phyloP scores from a whole-genome alignment of 768 basidiomycete species.

The Termitomyces sp. region DNA sequence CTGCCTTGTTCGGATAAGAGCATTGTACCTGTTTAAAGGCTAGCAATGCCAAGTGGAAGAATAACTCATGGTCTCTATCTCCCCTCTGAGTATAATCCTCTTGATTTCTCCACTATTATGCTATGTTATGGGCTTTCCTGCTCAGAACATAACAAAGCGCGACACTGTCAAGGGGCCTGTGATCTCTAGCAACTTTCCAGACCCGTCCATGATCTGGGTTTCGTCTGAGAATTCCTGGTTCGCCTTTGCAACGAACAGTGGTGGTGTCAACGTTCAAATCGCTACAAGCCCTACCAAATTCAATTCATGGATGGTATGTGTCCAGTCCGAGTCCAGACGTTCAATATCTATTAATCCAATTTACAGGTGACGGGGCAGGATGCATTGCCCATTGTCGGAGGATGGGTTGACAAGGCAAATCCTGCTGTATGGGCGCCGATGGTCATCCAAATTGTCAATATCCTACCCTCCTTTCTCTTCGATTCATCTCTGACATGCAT shows the following conservation, averaged over 20 bases:
- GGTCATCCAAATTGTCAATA: conserved; percentile 14
- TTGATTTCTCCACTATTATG: background rate
- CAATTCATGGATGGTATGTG: conserved; percentile 8
- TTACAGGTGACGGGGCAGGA: conserved; percentile 10
- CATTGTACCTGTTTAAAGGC: background rate
- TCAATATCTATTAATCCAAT: background rate
- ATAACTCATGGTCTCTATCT: conserved; percentile 2
- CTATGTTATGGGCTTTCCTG: background rate
- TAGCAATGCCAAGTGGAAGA: background rate
- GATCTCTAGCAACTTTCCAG: conserved; percentile 14
- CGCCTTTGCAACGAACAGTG: conserved; percentile 15
- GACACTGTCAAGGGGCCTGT: conserved; percentile 14
- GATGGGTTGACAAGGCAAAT: conserved; percentile 14
- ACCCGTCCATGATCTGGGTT: conserved; percentile 15
- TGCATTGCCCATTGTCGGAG: conserved; percentile 13
- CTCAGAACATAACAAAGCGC: conserved; percentile 14
- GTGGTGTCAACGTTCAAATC: conserved; percentile 12
- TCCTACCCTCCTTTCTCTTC: background rate
- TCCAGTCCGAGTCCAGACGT: background rate
- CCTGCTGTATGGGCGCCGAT: conserved; percentile 17
- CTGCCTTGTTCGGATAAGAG: background rate
- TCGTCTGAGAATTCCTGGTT: conserved; percentile 16
- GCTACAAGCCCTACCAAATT: conserved; percentile 15
- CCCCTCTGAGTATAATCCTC: background rate
- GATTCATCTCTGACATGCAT: background rate